Conservation (phyloP, 2,329 filamentous ascomycete species). For the Fusarium burgessii region DNA sequence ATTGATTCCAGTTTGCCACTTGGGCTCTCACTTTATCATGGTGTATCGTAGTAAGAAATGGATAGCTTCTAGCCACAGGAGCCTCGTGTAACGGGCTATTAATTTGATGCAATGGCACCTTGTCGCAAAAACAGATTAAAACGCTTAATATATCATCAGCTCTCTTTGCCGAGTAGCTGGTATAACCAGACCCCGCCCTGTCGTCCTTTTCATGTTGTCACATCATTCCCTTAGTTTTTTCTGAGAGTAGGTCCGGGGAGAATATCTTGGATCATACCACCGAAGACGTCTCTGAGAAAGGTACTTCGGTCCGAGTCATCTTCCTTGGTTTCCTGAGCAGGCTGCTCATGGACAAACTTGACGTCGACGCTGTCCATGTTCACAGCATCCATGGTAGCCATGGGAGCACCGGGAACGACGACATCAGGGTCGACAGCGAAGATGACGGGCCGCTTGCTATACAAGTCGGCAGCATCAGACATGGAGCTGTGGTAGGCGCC, state of each 20-base stretch:
- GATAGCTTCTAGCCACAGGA: slow-evolving; percentile 19
- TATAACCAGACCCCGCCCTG: slow-evolving; percentile 1
- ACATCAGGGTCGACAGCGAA: slow-evolving; percentile 68
- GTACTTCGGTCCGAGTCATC: slow-evolving; percentile 48
- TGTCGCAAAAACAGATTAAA: slow-evolving; percentile 34
- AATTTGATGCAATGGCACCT: slow-evolving; percentile 29
- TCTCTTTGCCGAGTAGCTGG: slow-evolving; percentile 19
- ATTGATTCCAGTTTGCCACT: slow-evolving; percentile 34
- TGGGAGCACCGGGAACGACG: slow-evolving; percentile 62
- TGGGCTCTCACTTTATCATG: slow-evolving; percentile 29
- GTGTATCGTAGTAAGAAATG: slow-evolving; percentile 27
- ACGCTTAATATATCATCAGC: slow-evolving; percentile 40
- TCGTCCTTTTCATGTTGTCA: slow-evolving; percentile 13
- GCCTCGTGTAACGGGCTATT: slow-evolving; percentile 28
- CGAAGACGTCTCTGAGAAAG: slow-evolving; percentile 68
- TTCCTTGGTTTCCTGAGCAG: slow-evolving; percentile 46
- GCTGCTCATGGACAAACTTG: slow-evolving; percentile 61
- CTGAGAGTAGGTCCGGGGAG: slow-evolving; percentile 38
- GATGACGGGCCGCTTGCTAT: slow-evolving; percentile 62
- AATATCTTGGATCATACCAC: slow-evolving; percentile 66
- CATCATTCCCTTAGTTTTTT: slow-evolving; percentile 19
- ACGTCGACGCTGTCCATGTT: slow-evolving; percentile 68
- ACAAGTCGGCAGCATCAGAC: slow-evolving; percentile 57
- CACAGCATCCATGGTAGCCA: slow-evolving; percentile 70
- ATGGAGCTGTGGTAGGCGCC: slow-evolving; percentile 55